Evolutionary conservation across 179 eudicot genomes (phyloP).

Genomic region (Beta lomatogona): DNA sequence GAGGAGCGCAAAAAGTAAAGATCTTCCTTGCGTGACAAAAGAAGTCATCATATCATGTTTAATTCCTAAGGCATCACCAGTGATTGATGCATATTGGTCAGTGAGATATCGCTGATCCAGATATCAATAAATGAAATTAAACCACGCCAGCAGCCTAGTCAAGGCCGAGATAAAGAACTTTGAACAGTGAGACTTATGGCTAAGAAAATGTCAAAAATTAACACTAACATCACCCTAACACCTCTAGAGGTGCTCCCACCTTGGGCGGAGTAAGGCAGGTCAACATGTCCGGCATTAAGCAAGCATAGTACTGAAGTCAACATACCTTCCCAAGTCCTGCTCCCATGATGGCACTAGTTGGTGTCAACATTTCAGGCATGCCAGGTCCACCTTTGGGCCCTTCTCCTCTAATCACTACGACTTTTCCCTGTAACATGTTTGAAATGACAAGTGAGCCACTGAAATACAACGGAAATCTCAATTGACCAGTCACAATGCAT

Average conservation of each 20-base stretch:
- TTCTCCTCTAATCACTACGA: slow-evolving; percentile 93
- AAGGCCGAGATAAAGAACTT: not conserved
- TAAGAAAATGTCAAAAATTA: not conserved
- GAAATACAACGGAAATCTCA: not conserved
- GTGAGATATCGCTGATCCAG: not conserved
- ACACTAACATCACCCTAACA: not conserved
- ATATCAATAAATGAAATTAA: not conserved
- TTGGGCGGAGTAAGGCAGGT: not conserved
- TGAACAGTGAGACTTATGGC: not conserved
- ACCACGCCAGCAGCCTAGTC: not conserved
- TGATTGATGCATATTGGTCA: not conserved
- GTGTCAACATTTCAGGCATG: slow-evolving; percentile 99
- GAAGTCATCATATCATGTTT: not conserved
- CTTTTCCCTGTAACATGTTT: slow-evolving; percentile 66
- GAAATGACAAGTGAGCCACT: not conserved
- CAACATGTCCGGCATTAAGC: not conserved
- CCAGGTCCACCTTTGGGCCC: slow-evolving; percentile 99
- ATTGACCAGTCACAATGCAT: not conserved
- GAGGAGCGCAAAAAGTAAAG: not conserved
- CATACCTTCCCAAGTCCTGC: slow-evolving; percentile 98
- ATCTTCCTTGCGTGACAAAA: not conserved
- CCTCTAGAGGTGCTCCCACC: not conserved
- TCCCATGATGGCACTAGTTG: slow-evolving; percentile 99
- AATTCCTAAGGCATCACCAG: not conserved
- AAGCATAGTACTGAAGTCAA: not conserved